Percentiles rank a stretch among this genome's conserved stretches.
These are phyloP conservation scores for Melastoma malabathricum DNA, from an alignment of 345 rosid genomes.

Conservation along the genomic window DNA sequence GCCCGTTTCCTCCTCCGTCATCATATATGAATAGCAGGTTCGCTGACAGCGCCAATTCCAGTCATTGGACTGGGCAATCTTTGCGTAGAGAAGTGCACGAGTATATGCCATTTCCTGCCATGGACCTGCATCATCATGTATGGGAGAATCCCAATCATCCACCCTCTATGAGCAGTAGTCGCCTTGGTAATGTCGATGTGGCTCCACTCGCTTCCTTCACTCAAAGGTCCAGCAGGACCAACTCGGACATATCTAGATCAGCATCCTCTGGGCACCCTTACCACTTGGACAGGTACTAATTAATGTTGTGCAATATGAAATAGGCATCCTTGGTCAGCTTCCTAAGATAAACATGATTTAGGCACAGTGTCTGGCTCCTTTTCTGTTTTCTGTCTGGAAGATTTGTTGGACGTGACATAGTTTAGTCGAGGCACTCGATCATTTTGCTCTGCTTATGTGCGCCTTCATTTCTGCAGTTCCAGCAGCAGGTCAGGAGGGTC, in stretches of 20 bases:
- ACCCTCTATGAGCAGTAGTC: constrained; percentile 42
- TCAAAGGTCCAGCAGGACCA: constrained; percentile 47
- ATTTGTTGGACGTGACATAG: no score
- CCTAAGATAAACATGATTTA: no score
- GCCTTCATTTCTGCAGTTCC: constrained; percentile 22
- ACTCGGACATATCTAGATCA: constrained; percentile 54
- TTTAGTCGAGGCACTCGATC: no score
- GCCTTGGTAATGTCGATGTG: constrained; percentile 39
- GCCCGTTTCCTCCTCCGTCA: constrained; percentile 71
- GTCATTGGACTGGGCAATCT: constrained; percentile 68
- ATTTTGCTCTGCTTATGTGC: no score
- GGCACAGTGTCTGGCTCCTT: no score
- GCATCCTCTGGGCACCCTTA: constrained; percentile 68
- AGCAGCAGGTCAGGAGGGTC: constrained; percentile 66
- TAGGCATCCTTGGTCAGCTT: neutral
- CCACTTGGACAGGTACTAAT: constrained; percentile 55
- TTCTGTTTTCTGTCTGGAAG: no score
- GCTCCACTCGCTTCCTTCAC: constrained; percentile 35
- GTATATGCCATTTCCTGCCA: constrained; percentile 54
- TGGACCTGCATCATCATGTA: constrained; percentile 63
- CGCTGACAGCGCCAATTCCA: constrained; percentile 59
- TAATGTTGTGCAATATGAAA: constrained; percentile 1
- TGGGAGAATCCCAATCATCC: constrained; percentile 69
- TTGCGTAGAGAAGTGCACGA: constrained; percentile 55
- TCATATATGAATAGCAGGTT: constrained; percentile 50